Conservation (phyloP, 2,329 filamentous ascomycete genomes). For the Colletotrichum eremochloae region DNA sequence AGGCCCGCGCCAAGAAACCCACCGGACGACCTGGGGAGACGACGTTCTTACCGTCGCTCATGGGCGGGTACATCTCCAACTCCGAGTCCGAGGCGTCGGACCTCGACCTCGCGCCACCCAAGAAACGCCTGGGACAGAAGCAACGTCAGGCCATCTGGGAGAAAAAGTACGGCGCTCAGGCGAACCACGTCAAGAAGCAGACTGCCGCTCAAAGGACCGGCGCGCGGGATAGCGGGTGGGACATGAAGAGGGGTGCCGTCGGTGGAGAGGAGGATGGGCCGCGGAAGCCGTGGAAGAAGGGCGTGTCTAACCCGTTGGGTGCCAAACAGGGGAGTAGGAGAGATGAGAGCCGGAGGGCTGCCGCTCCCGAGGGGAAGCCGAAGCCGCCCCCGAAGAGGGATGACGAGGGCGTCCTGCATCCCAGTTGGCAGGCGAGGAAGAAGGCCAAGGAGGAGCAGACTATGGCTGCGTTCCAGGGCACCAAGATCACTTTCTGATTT, state of each 20-base stretch:
- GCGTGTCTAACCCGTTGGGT: constrained; percentile 55
- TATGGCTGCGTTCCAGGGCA: constrained; percentile 66
- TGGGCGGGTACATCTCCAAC: constrained; percentile 84
- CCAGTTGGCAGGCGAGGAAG: constrained; percentile 75
- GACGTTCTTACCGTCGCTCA: constrained; percentile 80
- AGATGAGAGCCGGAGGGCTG: constrained; percentile 36
- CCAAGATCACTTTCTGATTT: constrained; percentile 60
- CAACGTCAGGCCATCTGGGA: constrained; percentile 85
- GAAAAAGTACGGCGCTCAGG: constrained; percentile 80
- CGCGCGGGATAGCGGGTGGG: constrained; percentile 67
- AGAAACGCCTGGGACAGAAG: constrained; percentile 82
- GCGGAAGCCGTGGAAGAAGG: constrained; percentile 67
- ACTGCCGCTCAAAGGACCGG: constrained; percentile 49
- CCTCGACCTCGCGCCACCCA: constrained; percentile 73
- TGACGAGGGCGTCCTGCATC: constrained; percentile 70
- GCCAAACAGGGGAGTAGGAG: constrained; percentile 40
- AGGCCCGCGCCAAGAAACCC: constrained; percentile 42
- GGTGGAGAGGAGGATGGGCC: constrained; percentile 54
- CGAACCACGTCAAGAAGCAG: constrained; percentile 71
- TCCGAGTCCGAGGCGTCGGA: constrained; percentile 76
- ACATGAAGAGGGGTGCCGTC: constrained; percentile 68
- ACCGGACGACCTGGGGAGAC: constrained; percentile 55
- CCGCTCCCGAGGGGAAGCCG: constrained; percentile 37
- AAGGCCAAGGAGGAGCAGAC: constrained; percentile 70
- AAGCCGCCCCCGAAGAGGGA: constrained; percentile 56